phyloP scores from a whole-genome alignment of 257 asterid genomes.

The Solanum dulcamara region DNA sequence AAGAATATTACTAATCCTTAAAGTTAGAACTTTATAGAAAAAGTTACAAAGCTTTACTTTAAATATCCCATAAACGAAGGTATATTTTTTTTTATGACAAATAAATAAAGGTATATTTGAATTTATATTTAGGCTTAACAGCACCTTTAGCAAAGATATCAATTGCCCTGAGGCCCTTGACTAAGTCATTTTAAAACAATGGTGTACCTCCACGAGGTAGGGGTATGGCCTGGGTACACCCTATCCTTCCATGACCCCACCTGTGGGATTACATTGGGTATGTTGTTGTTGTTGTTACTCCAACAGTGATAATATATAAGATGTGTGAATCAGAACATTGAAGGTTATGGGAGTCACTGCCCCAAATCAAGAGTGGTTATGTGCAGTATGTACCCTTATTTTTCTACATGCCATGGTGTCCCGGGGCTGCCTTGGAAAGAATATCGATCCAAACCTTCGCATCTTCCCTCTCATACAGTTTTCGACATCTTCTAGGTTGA shows the following conservation, averaged over 20 bases:
- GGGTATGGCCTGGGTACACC: too few species aligned
- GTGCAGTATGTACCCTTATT: neutral
- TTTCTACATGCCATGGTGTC: neutral
- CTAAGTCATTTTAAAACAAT: too few species aligned
- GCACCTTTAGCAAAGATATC: too few species aligned
- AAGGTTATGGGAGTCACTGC: neutral
- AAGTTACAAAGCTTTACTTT: neutral
- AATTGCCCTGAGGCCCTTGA: too few species aligned
- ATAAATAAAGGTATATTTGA: too few species aligned
- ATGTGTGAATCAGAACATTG: neutral
- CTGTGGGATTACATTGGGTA: too few species aligned
- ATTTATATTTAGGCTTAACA: too few species aligned
- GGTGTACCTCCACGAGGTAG: too few species aligned
- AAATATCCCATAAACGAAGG: neutral
- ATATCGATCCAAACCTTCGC: neutral
- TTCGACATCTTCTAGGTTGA: neutral
- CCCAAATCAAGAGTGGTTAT: neutral
- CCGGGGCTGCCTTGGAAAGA: neutral
- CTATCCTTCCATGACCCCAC: too few species aligned
- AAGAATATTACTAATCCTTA: neutral
- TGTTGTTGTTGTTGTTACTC: too few species aligned
- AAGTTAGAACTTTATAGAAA: neutral
- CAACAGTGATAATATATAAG: neutral
- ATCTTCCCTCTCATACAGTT: neutral
- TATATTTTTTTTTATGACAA: too few species aligned